Conservation (phyloP, 169 alveolate genomes). For the Plasmodium gaboni region DNA sequence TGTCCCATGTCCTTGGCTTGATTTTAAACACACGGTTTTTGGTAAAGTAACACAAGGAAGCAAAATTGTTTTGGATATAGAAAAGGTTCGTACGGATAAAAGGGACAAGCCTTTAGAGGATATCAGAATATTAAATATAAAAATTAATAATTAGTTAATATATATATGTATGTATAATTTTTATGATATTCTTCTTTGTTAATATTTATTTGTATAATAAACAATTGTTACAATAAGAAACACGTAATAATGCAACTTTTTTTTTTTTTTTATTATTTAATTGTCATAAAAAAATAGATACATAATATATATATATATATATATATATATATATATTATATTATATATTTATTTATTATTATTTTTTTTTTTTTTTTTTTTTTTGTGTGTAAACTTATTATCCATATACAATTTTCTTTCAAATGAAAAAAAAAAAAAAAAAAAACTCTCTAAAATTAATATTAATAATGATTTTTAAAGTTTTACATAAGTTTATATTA, state of each 20-base stretch:
- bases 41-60: conserved; percentile 97
- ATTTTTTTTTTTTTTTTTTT: not conserved
- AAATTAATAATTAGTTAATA: conserved; percentile 36
- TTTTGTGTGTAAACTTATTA: not conserved
- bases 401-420: no score
- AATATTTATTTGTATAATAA: not conserved
- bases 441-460: no score
- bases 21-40: conserved; percentile 98
- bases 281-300: not conserved
- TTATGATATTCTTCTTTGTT: not conserved
- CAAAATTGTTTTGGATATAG: conserved; percentile 94
- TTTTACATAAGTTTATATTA: no score
- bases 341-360: not conserved
- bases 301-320: no score
- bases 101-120: conserved; percentile 85
- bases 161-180: not conserved
- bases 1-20: conserved; percentile 97
- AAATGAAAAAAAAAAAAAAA: no score
- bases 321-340: no score
- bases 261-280: not conserved
- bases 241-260: not conserved
- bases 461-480: no score
- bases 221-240: not conserved
- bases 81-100: conserved; percentile 88
- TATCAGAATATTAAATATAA: conserved; percentile 81